These are phyloP conservation scores for Geoglossum glabrum DNA, from an alignment of 495 filamentous ascomycete species.

Conservation along the genomic window DNA sequence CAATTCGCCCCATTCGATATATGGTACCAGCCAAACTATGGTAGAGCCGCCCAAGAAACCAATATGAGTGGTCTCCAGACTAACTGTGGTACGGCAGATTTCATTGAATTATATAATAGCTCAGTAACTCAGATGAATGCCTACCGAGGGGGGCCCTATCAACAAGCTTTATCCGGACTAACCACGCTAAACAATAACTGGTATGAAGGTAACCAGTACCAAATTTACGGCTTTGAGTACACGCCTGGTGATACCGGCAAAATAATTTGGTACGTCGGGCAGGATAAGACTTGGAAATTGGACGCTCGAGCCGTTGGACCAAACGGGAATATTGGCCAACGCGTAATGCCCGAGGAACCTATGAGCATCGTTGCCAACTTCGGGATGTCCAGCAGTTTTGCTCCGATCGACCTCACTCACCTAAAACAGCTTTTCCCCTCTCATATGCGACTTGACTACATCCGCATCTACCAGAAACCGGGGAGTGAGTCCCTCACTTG, in stretches of 20 bases:
- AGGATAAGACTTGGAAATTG: conserved; percentile 43
- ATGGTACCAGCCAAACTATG: conserved; percentile 54
- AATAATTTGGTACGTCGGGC: conserved; percentile 49
- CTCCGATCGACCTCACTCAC: conserved; percentile 33
- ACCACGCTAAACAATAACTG: conserved; percentile 54
- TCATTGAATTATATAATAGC: conserved; percentile 40
- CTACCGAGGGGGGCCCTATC: conserved; percentile 48
- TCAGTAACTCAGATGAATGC: conserved; percentile 38
- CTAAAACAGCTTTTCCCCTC: conserved; percentile 40
- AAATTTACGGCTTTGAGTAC: conserved; percentile 58
- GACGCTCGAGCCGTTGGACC: conserved; percentile 43
- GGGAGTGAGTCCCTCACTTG: conserved; percentile 40
- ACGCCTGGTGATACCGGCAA: conserved; percentile 37
- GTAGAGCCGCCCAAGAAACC: conserved; percentile 16
- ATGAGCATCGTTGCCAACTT: conserved; percentile 51
- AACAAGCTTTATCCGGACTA: conserved; percentile 54
- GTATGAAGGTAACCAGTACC: conserved; percentile 56
- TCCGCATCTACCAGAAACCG: conserved; percentile 54
- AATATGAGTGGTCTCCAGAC: not conserved
- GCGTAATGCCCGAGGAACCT: conserved; percentile 48
- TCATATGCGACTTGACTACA: conserved; percentile 51
- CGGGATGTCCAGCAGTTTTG: conserved; percentile 52
- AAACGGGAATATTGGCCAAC: conserved; percentile 55
- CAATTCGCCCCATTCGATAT: conserved; percentile 61
- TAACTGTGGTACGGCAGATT: conserved; percentile 20